Evolutionary conservation across 192 early-diverging fungal genomes (phyloP).

Genomic region (Rhizophagus prolifer): DNA sequence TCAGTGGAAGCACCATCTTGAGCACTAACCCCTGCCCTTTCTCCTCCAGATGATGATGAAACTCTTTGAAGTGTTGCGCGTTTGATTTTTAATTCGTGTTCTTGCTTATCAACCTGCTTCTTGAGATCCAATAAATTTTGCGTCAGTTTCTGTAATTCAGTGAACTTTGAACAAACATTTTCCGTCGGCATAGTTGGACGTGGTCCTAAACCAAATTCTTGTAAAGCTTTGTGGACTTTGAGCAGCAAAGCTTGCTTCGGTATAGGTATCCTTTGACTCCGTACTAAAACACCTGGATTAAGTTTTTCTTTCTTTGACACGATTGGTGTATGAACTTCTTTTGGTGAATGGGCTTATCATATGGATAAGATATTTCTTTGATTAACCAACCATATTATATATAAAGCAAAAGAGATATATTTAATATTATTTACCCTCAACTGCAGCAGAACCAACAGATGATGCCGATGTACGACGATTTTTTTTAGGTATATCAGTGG

Average conservation of each 20-base stretch:
- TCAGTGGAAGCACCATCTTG: not conserved
- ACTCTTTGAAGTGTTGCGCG: not conserved
- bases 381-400: not conserved
- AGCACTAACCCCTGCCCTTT: not conserved
- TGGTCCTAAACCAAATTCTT: conserved; percentile 51
- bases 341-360: conserved; percentile 13
- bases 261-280: conserved; percentile 58
- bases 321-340: conserved; percentile 8
- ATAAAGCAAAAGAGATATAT: not conserved
- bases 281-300: conserved; percentile 62
- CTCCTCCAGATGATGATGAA: not conserved
- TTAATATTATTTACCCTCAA: conserved; percentile 5
- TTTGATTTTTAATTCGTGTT: conserved; percentile 65
- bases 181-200: conserved; percentile 82
- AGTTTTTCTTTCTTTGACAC: conserved; percentile 51
- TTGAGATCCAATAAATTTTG: conserved; percentile 80
- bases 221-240: conserved; percentile 53
- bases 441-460: conserved; percentile 8
- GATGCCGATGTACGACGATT: conserved; percentile 27
- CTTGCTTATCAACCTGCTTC: conserved; percentile 77
- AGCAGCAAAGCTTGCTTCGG: conserved; percentile 51
- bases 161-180: conserved; percentile 76
- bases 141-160: conserved; percentile 73
- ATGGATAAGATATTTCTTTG: not conserved
- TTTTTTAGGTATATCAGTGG: conserved; percentile 3